A percentile compares a stretch with the other conserved stretches of the same genome.
Conservation (phyloP, 2,329 filamentous ascomycete genomes). For the Penicillium freii region DNA sequence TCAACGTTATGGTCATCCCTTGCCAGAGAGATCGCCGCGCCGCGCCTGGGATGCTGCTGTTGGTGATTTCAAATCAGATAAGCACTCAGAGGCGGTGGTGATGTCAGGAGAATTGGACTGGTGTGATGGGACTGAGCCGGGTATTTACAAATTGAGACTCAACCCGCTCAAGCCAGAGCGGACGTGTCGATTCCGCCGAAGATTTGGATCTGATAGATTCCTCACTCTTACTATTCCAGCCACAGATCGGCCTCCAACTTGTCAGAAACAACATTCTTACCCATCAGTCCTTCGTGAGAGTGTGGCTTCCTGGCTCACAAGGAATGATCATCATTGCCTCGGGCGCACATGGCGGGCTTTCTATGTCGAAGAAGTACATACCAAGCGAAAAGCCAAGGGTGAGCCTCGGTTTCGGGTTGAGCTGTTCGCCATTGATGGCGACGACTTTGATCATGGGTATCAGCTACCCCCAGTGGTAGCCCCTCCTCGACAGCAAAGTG, state of each 20-base stretch:
- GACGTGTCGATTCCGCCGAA: conserved; percentile 47
- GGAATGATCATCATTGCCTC: conserved; percentile 39
- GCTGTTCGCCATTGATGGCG: conserved; percentile 48
- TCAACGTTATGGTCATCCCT: conserved; percentile 21
- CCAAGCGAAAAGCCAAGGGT: conserved; percentile 28
- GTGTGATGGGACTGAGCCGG: conserved; percentile 31
- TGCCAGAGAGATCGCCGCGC: conserved; percentile 34
- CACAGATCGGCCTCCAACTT: conserved; percentile 27
- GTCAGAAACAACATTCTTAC: conserved; percentile 24
- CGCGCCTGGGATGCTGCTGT: conserved; percentile 38
- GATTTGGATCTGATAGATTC: conserved; percentile 49
- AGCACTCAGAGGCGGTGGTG: conserved; percentile 39
- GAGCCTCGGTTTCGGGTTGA: conserved; percentile 33
- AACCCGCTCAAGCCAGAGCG: conserved; percentile 44
- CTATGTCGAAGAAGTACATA: conserved; percentile 43
- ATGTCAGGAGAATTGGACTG: conserved; percentile 44
- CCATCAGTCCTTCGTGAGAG: conserved; percentile 33
- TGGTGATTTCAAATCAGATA: conserved; percentile 33
- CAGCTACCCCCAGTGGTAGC: conserved; percentile 18
- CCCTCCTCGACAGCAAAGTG: conserved; percentile 24
- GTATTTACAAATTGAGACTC: conserved; percentile 41
- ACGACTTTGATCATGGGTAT: conserved; percentile 34
- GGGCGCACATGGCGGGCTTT: conserved; percentile 48
- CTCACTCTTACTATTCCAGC: conserved; percentile 41
- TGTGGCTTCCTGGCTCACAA: conserved; percentile 42